phyloP scores from a whole-genome alignment of 208 protist genomes.

The Endotrypanum monterogeii region DNA sequence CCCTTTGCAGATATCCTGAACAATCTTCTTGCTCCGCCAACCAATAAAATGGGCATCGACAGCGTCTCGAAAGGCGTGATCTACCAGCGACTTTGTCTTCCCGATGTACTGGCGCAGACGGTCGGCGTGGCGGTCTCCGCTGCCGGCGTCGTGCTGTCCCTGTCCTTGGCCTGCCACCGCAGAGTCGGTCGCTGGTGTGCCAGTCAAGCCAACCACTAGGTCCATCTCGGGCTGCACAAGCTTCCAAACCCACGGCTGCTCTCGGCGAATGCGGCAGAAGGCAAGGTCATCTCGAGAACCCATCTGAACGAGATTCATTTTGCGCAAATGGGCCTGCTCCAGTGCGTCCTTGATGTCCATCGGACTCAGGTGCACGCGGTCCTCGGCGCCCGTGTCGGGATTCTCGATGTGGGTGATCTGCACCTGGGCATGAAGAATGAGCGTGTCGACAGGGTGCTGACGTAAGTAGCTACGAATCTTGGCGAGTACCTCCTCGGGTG shows the following conservation, averaged over 20 bases:
- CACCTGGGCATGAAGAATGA: conserved; percentile 63
- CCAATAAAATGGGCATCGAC: conserved; percentile 89
- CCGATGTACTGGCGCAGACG: conserved; percentile 12
- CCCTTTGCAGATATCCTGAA: conserved; percentile 68
- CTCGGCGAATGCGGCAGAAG: conserved; percentile 81
- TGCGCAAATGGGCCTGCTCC: conserved; percentile 55
- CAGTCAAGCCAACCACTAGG: conserved; percentile 25
- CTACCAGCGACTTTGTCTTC: conserved; percentile 52
- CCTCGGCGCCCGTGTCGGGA: conserved; percentile 62
- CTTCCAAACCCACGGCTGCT: conserved; percentile 56
- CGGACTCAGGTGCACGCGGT: conserved; percentile 64
- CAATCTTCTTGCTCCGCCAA: conserved; percentile 90
- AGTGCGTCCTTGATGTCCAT: conserved; percentile 70
- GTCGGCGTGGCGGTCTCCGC: conserved; percentile 3
- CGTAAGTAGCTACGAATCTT: conserved; percentile 70
- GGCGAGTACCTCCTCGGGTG: conserved; percentile 44
- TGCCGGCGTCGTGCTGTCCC: conserved; percentile 3
- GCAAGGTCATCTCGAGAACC: conserved; percentile 62
- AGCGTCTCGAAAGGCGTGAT: conserved; percentile 85
- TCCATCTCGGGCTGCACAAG: conserved; percentile 74
- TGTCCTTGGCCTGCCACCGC: neutral
- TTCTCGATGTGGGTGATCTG: conserved; percentile 90
- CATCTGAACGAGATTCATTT: conserved; percentile 89
- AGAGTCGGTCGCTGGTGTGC: conserved; percentile 6
- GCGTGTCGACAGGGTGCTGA: conserved; percentile 78